Base-by-base conservation (phyloP, 2,329 filamentous ascomycete species). In the Fusarium kyushuense region DNA sequence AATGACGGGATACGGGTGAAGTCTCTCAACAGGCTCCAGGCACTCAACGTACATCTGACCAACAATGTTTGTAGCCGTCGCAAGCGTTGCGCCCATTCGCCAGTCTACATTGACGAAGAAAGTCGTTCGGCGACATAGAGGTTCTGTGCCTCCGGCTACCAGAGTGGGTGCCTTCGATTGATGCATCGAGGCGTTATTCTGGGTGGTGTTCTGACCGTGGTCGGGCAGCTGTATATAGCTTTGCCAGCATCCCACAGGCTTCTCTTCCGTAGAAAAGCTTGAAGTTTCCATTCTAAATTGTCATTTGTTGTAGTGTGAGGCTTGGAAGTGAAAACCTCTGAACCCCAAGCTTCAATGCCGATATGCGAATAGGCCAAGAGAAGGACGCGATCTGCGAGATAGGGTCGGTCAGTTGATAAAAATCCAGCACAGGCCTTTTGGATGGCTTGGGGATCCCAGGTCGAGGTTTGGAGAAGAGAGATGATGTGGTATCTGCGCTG, bases 41-140 rank as follows among this genome's bases (percentile, higher is more conserved):
- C 61, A 53, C 56, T 79, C 76, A 75, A 84, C 72, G 71, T 83
- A 67, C 77, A 78, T 79, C 42, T 75, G 73, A 1, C 75, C 76
- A 12, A 70, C 65, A 14, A 75, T 54, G 27, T 58, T 62, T 1
- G 57, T 72, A 19, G 58, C 63, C 3, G 65, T 63, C 1, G 59
- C 54, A 7, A 69, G 47, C 1, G 41, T 54, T 12, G 58, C 25
- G 2, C 64, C 69, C 47, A 67, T 33, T 0, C 63, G 57, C 70
- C 74, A 74, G 38, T 75, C 68, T 0, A 51, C 55, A 4, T 74
- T 73, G 49, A 76, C 69, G 40, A 64, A 76, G 41, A 77, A 77
- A 2, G 71, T 74, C 1, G 63, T 62, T 2, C 69, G 61, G 8
- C 40, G 59, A 35, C 56, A 68, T 4, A 68, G 21, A 3, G 69